Percentiles rank a stretch among this genome's conserved stretches.
Conservation (phyloP, 106 monocot genomes). For the Platanthera zijinensis region DNA sequence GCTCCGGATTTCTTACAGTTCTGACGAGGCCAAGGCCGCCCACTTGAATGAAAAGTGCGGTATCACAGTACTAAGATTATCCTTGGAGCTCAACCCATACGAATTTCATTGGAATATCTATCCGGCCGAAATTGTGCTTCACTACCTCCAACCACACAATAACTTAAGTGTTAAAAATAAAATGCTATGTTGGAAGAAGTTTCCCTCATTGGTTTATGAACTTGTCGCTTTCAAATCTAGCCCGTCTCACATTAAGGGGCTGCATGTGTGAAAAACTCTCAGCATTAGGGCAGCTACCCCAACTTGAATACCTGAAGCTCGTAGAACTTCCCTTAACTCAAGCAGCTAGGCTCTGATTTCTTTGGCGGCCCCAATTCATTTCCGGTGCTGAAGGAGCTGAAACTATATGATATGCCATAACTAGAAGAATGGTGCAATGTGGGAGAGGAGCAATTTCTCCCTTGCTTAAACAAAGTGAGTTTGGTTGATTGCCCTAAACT, state of each 20-base stretch:
- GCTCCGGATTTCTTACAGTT: too few species aligned
- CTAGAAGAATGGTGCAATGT: constrained; percentile 15
- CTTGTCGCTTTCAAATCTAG: constrained; percentile 6
- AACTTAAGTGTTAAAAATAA: constrained; percentile 12
- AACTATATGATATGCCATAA: background rate
- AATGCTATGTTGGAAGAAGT: constrained; percentile 8
- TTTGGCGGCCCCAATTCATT: constrained; percentile 17
- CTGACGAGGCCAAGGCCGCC: background rate
- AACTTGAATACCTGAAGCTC: too few species aligned
- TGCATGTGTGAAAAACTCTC: too few species aligned
- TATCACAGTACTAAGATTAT: background rate
- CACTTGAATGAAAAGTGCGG: constrained; percentile 10
- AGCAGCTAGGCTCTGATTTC: too few species aligned
- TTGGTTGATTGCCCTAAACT: constrained; percentile 15
- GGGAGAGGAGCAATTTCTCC: constrained; percentile 3
- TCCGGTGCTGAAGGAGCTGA: constrained; percentile 14
- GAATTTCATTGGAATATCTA: too few species aligned
- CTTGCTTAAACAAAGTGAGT: constrained; percentile 9
- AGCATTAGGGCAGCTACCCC: too few species aligned
- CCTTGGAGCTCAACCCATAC: background rate
- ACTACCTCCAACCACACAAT: constrained; percentile 14
- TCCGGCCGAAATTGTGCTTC: constrained; percentile 8
- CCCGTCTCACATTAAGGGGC: too few species aligned
- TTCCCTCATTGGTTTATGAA: constrained; percentile 35
- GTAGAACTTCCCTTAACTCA: too few species aligned